Evolutionary conservation across 257 asterid species (phyloP).

Genomic region (Petunia secreta): DNA sequence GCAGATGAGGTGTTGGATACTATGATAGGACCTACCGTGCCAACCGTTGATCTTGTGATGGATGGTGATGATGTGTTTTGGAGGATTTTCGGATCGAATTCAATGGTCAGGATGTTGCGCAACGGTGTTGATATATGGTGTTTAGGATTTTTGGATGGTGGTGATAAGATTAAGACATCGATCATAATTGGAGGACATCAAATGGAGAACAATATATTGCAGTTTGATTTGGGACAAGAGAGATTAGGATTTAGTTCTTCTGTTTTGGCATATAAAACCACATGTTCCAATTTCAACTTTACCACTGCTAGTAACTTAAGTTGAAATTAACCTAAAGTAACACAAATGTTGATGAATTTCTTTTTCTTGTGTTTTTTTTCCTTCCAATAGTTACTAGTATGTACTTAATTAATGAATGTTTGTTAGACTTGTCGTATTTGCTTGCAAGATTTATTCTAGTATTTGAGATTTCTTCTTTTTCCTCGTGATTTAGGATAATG

Average conservation of each 20-base stretch:
- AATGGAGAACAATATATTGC: slow-evolving; percentile 61
- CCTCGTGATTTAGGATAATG: too few relatives aligned
- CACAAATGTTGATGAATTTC: neutral
- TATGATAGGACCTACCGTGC: slow-evolving; percentile 53
- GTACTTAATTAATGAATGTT: neutral
- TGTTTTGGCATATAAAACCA: slow-evolving; percentile 56
- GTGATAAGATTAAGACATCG: slow-evolving; percentile 34
- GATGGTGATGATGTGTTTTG: slow-evolving; percentile 45
- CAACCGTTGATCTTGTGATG: slow-evolving; percentile 57
- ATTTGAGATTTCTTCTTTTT: neutral
- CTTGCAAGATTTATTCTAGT: neutral
- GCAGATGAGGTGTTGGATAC: slow-evolving; percentile 44
- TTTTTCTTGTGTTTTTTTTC: neutral
- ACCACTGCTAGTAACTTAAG: slow-evolving; percentile 36
- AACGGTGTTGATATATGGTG: slow-evolving; percentile 59
- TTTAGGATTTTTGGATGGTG: slow-evolving; percentile 62
- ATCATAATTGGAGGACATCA: slow-evolving; percentile 70
- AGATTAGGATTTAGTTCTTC: slow-evolving; percentile 65
- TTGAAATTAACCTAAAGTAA: neutral
- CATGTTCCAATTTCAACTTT: slow-evolving; percentile 73
- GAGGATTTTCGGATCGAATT: slow-evolving; percentile 67
- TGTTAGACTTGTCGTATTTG: neutral
- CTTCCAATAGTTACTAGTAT: neutral
- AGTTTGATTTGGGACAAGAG: slow-evolving; percentile 51
- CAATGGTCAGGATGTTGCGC: slow-evolving; percentile 56